These are phyloP conservation scores for Beauveria pseudobassiana DNA, from an alignment of 2,329 filamentous ascomycete species.

Conservation along the genomic window DNA sequence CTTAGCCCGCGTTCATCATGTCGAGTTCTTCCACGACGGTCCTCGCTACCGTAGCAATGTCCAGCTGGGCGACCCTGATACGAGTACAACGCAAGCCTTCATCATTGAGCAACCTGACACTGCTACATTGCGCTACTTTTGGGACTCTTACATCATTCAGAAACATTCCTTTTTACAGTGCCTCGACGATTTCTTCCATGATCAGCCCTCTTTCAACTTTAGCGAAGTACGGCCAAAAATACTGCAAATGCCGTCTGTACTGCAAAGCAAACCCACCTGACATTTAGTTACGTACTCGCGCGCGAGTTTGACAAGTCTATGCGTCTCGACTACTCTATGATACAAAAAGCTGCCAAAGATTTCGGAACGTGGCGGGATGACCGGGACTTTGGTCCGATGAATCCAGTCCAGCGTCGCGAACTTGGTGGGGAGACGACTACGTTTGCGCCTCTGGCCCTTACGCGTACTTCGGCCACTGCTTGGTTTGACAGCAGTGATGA, in stretches of 20 bases:
- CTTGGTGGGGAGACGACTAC: constrained; percentile 1
- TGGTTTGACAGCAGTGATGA: constrained; percentile 10
- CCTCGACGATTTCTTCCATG: constrained; percentile 10
- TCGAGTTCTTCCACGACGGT: background rate
- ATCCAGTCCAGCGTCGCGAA: constrained; percentile 11
- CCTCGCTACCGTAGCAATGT: constrained; percentile 3
- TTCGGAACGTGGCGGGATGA: constrained; percentile 11
- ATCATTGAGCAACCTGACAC: constrained; percentile 8
- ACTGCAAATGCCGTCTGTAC: constrained; percentile 6
- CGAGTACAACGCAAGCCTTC: background rate
- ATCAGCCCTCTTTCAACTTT: constrained; percentile 12
- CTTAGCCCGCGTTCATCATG: constrained; percentile 4
- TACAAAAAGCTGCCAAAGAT: constrained; percentile 7
- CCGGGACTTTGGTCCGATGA: constrained; percentile 12
- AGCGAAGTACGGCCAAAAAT: constrained; percentile 1
- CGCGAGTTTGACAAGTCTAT: constrained; percentile 10
- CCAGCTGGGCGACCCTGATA: background rate
- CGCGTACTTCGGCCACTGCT: constrained; percentile 7
- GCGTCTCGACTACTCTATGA: constrained; percentile 5
- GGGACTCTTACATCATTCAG: background rate
- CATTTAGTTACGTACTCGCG: constrained; percentile 8
- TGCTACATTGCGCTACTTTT: background rate
- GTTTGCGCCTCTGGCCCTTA: constrained; percentile 8
- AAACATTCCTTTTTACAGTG: constrained; percentile 3
- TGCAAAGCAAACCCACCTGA: constrained; percentile 5